Conservation (phyloP, 2,329 filamentous ascomycete species). For the Davidsoniella neocaledoniae region DNA sequence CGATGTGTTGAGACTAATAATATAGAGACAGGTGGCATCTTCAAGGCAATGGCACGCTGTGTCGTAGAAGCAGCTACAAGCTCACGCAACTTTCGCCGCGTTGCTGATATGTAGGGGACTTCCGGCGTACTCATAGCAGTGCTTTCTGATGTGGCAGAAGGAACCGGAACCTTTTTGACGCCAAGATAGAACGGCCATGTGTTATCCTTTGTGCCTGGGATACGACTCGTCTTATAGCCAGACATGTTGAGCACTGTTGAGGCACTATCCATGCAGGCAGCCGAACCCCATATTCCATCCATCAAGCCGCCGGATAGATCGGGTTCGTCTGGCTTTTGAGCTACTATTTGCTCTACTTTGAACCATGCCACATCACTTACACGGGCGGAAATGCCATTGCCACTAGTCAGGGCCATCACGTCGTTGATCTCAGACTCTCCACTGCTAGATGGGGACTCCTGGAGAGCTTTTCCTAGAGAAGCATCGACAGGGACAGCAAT, state of each 20-base stretch:
- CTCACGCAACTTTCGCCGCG: constrained; percentile 61
- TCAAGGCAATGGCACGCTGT: constrained; percentile 67
- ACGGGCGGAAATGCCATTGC: constrained; percentile 18
- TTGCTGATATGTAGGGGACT: constrained; percentile 36
- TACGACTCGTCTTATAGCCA: constrained; percentile 65
- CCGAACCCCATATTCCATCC: constrained; percentile 66
- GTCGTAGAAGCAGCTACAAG: constrained; percentile 80
- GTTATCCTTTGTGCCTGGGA: constrained; percentile 60
- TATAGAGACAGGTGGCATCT: constrained; percentile 75
- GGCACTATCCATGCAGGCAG: constrained; percentile 70
- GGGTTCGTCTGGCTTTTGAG: constrained; percentile 31
- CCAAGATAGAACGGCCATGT: constrained; percentile 86
- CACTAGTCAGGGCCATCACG: constrained; percentile 28
- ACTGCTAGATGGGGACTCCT: constrained; percentile 44
- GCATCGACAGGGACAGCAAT: constrained; percentile 83
- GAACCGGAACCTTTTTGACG: constrained; percentile 46
- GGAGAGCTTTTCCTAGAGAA: constrained; percentile 63
- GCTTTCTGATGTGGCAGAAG: constrained; percentile 16
- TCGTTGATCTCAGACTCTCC: constrained; percentile 54
- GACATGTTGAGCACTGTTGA: constrained; percentile 84
- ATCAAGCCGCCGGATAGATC: constrained; percentile 31
- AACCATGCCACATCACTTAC: constrained; percentile 71
- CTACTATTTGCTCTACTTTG: constrained; percentile 59
- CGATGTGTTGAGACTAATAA: constrained; percentile 82
- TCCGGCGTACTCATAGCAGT: constrained; percentile 26